Base-by-base conservation (phyloP, 495 filamentous ascomycete species). In the Amniculicola lignicola region DNA sequence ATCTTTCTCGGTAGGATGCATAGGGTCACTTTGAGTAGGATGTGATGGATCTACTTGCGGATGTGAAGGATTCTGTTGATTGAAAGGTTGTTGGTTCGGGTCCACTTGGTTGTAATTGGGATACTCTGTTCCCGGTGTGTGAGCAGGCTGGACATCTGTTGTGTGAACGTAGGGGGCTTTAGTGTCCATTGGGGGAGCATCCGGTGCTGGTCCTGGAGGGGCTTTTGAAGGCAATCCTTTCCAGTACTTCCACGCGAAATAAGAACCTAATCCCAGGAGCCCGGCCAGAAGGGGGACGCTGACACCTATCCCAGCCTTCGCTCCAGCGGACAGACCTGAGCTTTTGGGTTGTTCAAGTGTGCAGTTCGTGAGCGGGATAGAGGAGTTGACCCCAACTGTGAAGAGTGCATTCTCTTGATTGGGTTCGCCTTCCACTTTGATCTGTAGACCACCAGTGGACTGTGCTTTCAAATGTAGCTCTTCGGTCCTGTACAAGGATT, bases 231-330 rank as follows among this genome's bases (percentile, higher is more conserved):
- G 18, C 10, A 31, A 23, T n/a, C 56, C 33, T 33, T 59, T 59
- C 35, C 35, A 53, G 56, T 52, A 59, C 28, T 52, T 59, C 45
- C 40, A 59, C 16, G 36, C n/a, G 21, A 59, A 47, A 25, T 42
- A 59, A 2, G 38, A 45, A 4, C 56, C 56, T 1, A 36, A 24
- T 5, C 35, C 56, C 14, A 24, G 5, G 18, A 59, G 40, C 16
- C 48, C 56, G 38, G 40, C 7, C 1, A 50, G 7, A 2, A 59
- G n/a, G 4, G 56, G 56, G n/a, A 59, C 48, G 9, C 19, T 22
- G 22, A 59, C 29, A 19, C 56, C 56, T 25, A 53, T 52, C 10
- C 56, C 56, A 14, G 48, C 56, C 28, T 59, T 59, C 18, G 47
- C 48, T 14, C 56, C 48, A 4, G 38, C 44, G 23, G 47, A 46